These are phyloP conservation scores for Pseudotsuga menziesii DNA, from an alignment of 75 land plant species.

Conservation along the genomic window DNA sequence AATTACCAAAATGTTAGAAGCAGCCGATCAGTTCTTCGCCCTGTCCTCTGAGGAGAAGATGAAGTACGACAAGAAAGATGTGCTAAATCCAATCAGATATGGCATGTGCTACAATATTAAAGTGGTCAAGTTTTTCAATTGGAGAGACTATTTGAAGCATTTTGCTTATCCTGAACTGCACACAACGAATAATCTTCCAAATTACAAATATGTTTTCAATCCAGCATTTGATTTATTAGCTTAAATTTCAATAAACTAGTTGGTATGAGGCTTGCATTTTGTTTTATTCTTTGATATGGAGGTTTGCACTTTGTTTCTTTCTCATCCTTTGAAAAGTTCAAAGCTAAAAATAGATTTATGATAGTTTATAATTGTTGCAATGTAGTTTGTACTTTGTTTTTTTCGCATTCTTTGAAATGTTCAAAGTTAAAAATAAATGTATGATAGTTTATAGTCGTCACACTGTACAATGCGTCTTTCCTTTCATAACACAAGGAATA, in stretches of 20 bases:
- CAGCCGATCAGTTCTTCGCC: slow-evolving; percentile 54
- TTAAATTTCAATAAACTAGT: not conserved
- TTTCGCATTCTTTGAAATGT: too few relatives aligned
- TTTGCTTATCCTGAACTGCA: slow-evolving; percentile 65
- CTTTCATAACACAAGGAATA: too few relatives aligned
- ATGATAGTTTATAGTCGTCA: too few relatives aligned
- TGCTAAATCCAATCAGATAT: slow-evolving; percentile 63
- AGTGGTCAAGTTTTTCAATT: slow-evolving; percentile 46
- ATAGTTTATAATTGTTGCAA: too few relatives aligned
- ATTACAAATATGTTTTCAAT: slow-evolving; percentile 34
- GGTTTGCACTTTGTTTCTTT: too few relatives aligned
- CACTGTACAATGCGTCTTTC: too few relatives aligned
- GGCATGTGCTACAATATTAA: slow-evolving; percentile 58
- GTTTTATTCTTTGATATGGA: too few relatives aligned
- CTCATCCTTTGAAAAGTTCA: too few relatives aligned
- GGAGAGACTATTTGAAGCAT: slow-evolving; percentile 89
- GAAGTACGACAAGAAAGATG: slow-evolving; percentile 54
- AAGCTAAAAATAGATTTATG: too few relatives aligned
- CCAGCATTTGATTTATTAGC: not conserved
- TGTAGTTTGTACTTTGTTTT: too few relatives aligned
- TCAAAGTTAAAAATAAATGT: too few relatives aligned
- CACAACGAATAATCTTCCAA: slow-evolving; percentile 40
- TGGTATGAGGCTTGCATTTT: too few relatives aligned
- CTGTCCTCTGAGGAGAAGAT: slow-evolving; percentile 78
- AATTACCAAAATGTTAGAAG: slow-evolving; percentile 29